Base-by-base conservation (phyloP, 202 grass and related monocot species). In the Sporobolus alterniflorus region DNA sequence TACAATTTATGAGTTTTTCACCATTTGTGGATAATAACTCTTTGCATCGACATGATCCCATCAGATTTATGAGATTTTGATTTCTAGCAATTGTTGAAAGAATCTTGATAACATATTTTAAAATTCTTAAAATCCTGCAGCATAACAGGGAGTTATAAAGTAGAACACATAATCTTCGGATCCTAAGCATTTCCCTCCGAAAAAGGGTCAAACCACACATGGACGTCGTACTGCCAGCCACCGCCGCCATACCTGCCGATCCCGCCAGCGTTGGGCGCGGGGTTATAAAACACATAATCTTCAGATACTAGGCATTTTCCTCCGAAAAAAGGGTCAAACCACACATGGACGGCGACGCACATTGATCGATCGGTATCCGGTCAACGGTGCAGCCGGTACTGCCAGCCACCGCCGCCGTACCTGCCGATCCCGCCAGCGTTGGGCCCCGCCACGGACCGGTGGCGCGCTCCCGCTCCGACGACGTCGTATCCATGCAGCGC, bases 11-110 rank as follows among this genome's bases (percentile, higher is more conserved):
- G 12, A 51, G 39, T n/a, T 21, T 79, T 67, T 32, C 51, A 29
- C 24, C 74, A 60, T 69, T 30, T 57, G 15, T 74, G 9, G 31
- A 14, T 11, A 52, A 67, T 67, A 30, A 78, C n/a, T 52, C 15
- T 63, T 7, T 51, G 13, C 6, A 36, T 8, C 8, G 17, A 12
- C 33, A 67, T 78, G 31, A 6, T 55, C 31, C 44, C 14, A 1
- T 60, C 63, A 97, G 94, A 92, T 97, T 74, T 94, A 85, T 83
- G 94, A 97, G 66, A 97, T 94, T 74, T 84, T 97, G 80, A 97
- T 97, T 56, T 97, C 94, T 67, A 92, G 94, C 47, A 92, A 87
- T 97, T 77, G 80, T 92, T 24, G 73, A 88, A 75, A 90, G 91
- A 74, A 74, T 90, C 56, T 67, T 97, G 29, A 84, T 97, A 78